A percentile compares a stretch with the other conserved stretches of the same genome.
Evolutionary conservation across 164 flowering plant species (phyloP).

Genomic region (Vitis amurensis): DNA sequence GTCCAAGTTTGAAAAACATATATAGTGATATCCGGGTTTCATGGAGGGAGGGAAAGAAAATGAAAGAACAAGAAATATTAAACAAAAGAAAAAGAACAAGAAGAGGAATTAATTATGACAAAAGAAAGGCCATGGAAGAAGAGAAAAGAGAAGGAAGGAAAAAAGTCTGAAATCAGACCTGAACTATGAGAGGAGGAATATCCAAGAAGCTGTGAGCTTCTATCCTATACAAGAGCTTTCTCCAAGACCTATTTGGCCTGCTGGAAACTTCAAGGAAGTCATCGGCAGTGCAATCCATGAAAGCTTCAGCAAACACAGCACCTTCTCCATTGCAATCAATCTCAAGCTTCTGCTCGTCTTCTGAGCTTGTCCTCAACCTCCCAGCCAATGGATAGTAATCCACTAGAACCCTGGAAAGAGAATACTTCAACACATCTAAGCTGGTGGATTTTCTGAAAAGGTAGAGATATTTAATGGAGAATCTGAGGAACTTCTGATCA

Average conservation of each 20-base stretch:
- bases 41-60: too few relatives aligned
- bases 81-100: neutral
- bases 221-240: slow-evolving; percentile 69
- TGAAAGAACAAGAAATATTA: neutral
- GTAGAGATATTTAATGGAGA: slow-evolving; percentile 79
- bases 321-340: slow-evolving; percentile 86
- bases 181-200: slow-evolving; percentile 81
- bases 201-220: slow-evolving; percentile 67
- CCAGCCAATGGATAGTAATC: slow-evolving; percentile 96
- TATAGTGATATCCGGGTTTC: too few relatives aligned
- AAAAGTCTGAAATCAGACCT: slow-evolving; percentile 36
- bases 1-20: too few relatives aligned
- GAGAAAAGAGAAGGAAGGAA: neutral
- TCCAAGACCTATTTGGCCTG: slow-evolving; percentile 75
- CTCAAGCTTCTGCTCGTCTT: slow-evolving; percentile 61
- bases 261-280: slow-evolving; percentile 54
- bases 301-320: slow-evolving; percentile 80
- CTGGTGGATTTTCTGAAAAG: slow-evolving; percentile 44
- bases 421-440: slow-evolving; percentile 39
- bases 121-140: neutral
- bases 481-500: slow-evolving; percentile 81
- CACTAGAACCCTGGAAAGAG: slow-evolving; percentile 67
- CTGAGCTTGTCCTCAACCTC: slow-evolving; percentile 42
- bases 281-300: slow-evolving; percentile 60
- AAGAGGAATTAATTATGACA: neutral